phyloP scores from a whole-genome alignment of 225 moss, liverwort and hornwort species.

The Polytrichum commune region DNA sequence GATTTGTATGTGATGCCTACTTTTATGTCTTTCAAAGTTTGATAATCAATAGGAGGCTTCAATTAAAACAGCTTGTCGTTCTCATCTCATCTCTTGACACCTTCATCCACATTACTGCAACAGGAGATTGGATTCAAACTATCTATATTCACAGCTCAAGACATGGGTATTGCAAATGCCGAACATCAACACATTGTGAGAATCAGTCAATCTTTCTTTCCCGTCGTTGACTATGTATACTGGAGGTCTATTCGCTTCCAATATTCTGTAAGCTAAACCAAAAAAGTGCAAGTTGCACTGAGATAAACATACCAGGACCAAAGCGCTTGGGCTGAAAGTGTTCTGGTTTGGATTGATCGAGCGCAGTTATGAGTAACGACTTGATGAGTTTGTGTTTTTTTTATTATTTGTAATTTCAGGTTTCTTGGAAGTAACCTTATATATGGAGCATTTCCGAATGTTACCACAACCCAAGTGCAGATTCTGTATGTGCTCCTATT shows the following conservation, averaged over 20 bases:
- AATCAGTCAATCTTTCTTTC: neutral
- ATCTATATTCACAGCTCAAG: conserved; percentile 4
- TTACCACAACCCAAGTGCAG: neutral
- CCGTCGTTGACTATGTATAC: no score
- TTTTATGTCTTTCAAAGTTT: no score
- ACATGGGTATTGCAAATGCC: conserved; percentile 7
- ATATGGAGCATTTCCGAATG: conserved; percentile 5
- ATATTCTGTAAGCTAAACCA: no score
- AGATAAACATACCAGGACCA: no score
- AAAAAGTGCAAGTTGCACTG: no score
- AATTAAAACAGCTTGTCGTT: neutral
- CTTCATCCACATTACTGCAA: neutral
- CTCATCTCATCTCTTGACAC: neutral
- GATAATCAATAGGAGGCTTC: neutral
- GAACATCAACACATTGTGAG: neutral
- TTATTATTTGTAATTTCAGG: neutral
- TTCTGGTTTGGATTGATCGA: no score
- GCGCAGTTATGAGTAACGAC: no score
- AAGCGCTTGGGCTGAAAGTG: no score
- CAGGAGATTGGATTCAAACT: conserved; percentile 7
- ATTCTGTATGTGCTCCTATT: neutral
- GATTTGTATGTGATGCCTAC: conserved; percentile 13
- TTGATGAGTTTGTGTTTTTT: no score
- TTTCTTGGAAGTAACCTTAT: conserved; percentile 5
- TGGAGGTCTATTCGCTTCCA: no score